Evolutionary conservation across 768 basidiomycete species (phyloP).

Genomic region (Cyclocybe aegerita): DNA sequence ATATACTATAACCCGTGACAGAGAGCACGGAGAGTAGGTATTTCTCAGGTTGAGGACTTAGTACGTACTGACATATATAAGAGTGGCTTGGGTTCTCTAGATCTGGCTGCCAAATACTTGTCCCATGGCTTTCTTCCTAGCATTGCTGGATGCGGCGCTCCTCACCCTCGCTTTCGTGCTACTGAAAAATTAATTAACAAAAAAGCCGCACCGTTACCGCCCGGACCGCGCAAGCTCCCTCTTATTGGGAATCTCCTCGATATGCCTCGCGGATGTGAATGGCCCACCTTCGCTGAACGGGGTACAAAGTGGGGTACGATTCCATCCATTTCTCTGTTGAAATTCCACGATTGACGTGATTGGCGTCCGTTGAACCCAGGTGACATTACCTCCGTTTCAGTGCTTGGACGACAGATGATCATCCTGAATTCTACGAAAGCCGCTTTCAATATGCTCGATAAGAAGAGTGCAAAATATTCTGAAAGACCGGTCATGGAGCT

Average conservation of each 20-base stretch:
- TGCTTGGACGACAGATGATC: constrained; percentile 17
- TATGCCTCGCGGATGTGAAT: constrained; percentile 41
- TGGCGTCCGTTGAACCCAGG: no score
- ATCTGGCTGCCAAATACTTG: no score
- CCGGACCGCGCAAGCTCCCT: constrained; percentile 39
- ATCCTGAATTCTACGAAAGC: constrained; percentile 18
- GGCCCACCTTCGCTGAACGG: constrained; percentile 41
- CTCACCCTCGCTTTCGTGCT: not conserved
- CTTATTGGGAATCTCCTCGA: constrained; percentile 44
- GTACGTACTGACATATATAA: no score
- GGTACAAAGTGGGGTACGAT: constrained; percentile 35
- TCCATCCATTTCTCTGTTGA: no score
- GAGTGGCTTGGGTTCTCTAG: no score
- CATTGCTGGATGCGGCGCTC: no score
- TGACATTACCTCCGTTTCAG: not conserved
- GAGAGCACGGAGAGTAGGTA: no score
- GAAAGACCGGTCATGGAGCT: constrained; percentile 43
- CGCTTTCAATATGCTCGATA: constrained; percentile 37
- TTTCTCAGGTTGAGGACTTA: no score
- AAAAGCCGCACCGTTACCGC: constrained; percentile 25
- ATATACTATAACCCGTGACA: no score
- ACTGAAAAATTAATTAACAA: not conserved
- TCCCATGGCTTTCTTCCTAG: no score
- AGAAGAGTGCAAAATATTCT: constrained; percentile 46
- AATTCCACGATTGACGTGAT: no score